Base-by-base conservation (phyloP, 2,329 filamentous ascomycete genomes). In the Trichoderma afroharzianum region DNA sequence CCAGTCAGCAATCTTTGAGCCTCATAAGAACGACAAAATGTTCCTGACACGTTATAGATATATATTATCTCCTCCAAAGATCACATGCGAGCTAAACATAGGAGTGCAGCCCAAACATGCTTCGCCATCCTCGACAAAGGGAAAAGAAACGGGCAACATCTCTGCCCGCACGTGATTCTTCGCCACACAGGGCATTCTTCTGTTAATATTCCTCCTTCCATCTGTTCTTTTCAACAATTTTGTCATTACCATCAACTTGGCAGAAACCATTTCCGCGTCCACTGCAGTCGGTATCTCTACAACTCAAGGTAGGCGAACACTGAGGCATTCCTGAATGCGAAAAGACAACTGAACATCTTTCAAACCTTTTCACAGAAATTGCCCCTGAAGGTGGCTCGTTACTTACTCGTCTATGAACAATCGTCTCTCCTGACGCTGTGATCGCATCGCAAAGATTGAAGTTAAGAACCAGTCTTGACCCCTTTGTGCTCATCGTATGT, bases 151-250 rank as follows among this genome's bases (percentile, higher is more conserved):
- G 0, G 33, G 33, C 24, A 67, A n/a, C 24, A 24, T 30, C 36
- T 18, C 50, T 58, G 32, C 63, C 47, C 63, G 18, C 63, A 67
- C 63, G 63, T 67, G 63, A 67, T 67, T 58, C 15, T n/a, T 36
- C 63, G 53, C 63, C 53, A 28, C 33, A 58, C 50, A 43, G 9
- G 28, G 24, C 11, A 12, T n/a, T 18, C 28, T 30, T 39, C 24
- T 43, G 9, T 7, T 2, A 15, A 21, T 57, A 58, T 21, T 67
- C 24, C 28, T 4, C 3, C n/a, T 50, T 39, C 8, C 26, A 7
- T 28, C 6, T 6, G 28, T 36, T 18, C 50, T 39, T n/a, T 30
- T 21, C 14, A 28, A 47, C n/a, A 5, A 14, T 33, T 5, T 18
- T 24, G 9, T 14, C 8, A 14, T 30, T 39, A 1, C 11, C 32